Evolutionary conservation across 2,329 filamentous ascomycete genomes (phyloP).

Genomic region (Xylariaceae sp.): DNA sequence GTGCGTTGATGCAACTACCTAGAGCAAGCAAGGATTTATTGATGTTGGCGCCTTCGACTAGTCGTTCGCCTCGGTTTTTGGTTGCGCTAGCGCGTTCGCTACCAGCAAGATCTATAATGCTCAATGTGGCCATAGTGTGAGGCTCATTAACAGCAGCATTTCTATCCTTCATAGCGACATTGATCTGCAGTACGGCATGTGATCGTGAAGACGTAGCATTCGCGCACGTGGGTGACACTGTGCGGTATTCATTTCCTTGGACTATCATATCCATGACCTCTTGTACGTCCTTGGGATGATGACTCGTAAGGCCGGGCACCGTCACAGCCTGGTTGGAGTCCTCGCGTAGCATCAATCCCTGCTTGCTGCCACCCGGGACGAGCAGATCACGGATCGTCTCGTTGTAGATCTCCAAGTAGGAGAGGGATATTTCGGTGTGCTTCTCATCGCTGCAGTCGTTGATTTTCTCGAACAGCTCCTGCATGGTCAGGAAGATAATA

Average conservation of each 20-base stretch:
- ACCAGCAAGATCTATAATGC: slow-evolving; percentile 95
- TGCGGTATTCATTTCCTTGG: slow-evolving; percentile 87
- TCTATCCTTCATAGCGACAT: slow-evolving; percentile 88
- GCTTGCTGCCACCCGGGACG: slow-evolving; percentile 75
- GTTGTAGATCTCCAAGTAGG: slow-evolving; percentile 98
- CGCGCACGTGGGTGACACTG: slow-evolving; percentile 93
- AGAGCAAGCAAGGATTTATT: slow-evolving; percentile 96
- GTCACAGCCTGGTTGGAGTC: slow-evolving; percentile 92
- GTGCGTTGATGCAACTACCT: slow-evolving; percentile 95
- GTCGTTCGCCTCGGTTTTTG: slow-evolving; percentile 88
- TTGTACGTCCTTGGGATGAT: slow-evolving; percentile 85
- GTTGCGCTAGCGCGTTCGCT: slow-evolving; percentile 95
- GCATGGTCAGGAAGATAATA: slow-evolving; percentile 99
- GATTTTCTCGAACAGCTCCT: slow-evolving; percentile 96
- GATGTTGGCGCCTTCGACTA: slow-evolving; percentile 96
- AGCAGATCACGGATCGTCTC: slow-evolving; percentile 96
- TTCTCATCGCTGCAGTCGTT: slow-evolving; percentile 83
- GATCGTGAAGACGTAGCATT: slow-evolving; percentile 97
- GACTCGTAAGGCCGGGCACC: slow-evolving; percentile 85
- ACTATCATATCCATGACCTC: slow-evolving; percentile 99
- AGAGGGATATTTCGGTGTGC: slow-evolving; percentile 83
- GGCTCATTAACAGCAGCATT: slow-evolving; percentile 92
- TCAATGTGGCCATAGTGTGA: slow-evolving; percentile 96
- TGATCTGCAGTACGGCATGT: slow-evolving; percentile 96
- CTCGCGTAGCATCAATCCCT: slow-evolving; percentile 86